phyloP scores from a whole-genome alignment of 345 rosid species.

The Hirschfeldia incana region DNA sequence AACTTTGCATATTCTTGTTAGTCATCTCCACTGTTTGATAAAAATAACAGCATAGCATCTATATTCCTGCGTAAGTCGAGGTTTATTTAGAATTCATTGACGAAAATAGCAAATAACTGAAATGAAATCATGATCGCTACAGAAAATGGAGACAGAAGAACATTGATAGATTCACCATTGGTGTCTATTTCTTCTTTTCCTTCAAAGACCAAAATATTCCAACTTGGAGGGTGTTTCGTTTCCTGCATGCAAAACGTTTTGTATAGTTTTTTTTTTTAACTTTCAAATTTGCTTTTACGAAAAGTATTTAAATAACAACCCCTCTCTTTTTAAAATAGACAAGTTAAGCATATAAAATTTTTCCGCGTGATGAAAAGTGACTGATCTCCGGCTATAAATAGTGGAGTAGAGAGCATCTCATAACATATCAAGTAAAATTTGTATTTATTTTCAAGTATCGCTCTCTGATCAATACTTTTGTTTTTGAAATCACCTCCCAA shows the following conservation, averaged over 20 bases:
- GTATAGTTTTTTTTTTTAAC: neutral
- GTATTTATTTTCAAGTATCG: slow-evolving; percentile 15
- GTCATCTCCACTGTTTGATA: neutral
- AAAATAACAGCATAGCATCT: neutral
- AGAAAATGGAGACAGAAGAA: neutral
- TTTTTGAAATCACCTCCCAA: neutral
- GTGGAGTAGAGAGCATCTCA: slow-evolving; percentile 12
- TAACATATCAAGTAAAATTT: slow-evolving; percentile 12
- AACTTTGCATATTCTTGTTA: neutral
- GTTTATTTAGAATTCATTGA: neutral
- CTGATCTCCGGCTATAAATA: slow-evolving; percentile 19
- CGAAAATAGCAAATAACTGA: neutral
- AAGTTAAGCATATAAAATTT: slow-evolving; percentile 13
- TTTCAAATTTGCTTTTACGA: neutral
- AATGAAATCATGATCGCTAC: neutral
- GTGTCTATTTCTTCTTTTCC: neutral
- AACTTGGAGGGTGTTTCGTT: neutral
- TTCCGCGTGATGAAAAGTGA: slow-evolving; percentile 9
- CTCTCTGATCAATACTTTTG: slow-evolving; percentile 11
- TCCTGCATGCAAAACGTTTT: slow-evolving; percentile 1
- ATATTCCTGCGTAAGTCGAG: neutral
- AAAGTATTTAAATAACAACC: slow-evolving; percentile 9
- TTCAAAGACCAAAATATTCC: neutral
- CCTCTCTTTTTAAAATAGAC: slow-evolving; percentile 7
- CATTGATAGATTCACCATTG: neutral